Evolutionary conservation across 2,329 filamentous ascomycete species (phyloP).

Genomic region (Penicillium sp.): DNA sequence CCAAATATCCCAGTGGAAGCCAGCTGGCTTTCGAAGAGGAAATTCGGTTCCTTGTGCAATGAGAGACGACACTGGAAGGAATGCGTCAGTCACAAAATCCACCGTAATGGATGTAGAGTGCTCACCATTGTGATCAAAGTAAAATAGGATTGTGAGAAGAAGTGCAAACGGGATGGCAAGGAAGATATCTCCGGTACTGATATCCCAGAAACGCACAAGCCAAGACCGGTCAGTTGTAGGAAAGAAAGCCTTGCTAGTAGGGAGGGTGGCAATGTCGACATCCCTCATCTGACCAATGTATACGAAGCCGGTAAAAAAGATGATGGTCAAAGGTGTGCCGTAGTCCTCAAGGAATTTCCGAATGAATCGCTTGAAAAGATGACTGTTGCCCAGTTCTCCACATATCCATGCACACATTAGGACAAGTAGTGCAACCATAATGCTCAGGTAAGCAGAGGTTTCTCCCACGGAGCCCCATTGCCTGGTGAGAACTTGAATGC

Average conservation of each 20-base stretch:
- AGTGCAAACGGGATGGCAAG: conserved; percentile 83
- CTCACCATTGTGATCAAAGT: conserved; percentile 82
- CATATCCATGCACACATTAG: conserved; percentile 73
- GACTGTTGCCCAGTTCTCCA: conserved; percentile 66
- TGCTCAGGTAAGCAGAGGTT: conserved; percentile 69
- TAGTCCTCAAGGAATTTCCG: conserved; percentile 87
- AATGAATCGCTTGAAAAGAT: conserved; percentile 70
- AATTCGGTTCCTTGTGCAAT: conserved; percentile 83
- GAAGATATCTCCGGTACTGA: conserved; percentile 70
- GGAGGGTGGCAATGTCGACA: conserved; percentile 67
- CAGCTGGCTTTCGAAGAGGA: conserved; percentile 73
- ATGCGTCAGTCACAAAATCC: neutral
- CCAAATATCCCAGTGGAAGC: conserved; percentile 84
- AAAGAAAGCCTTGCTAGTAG: conserved; percentile 73
- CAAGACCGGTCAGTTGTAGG: conserved; percentile 71
- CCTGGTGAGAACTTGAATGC: conserved; percentile 76
- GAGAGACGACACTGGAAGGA: conserved; percentile 68
- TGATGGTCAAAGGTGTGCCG: conserved; percentile 74
- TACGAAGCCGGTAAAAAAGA: conserved; percentile 89
- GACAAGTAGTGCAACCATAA: conserved; percentile 73
- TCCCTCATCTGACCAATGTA: conserved; percentile 78
- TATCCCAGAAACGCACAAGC: conserved; percentile 80
- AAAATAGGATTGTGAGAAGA: conserved; percentile 79
- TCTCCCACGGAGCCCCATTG: conserved; percentile 63
- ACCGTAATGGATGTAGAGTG: neutral